Evolutionary conservation across 2,329 filamentous ascomycete species (phyloP).

Genomic region (Trichophyton benhamiae): DNA sequence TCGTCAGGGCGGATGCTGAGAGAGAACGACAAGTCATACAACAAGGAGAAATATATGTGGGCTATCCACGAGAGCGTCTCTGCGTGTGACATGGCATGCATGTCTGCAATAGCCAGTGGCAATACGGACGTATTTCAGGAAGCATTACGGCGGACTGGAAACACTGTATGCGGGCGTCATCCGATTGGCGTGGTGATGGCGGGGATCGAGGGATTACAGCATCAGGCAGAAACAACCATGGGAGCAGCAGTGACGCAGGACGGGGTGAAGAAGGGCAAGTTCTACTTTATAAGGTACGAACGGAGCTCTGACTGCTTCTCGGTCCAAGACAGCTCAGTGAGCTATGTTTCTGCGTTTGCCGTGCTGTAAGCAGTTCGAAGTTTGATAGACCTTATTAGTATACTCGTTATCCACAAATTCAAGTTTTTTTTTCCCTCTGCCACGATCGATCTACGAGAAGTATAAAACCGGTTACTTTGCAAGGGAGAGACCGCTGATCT

Average conservation of each 20-base stretch:
- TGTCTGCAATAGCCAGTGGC: conserved; percentile 72
- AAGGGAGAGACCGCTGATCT: too few species aligned
- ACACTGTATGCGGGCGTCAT: conserved; percentile 89
- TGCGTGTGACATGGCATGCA: conserved; percentile 65
- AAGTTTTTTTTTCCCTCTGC: too few species aligned
- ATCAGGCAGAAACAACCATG: conserved; percentile 14
- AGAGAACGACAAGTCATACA: conserved; percentile 21
- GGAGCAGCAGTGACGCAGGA: conserved; percentile 3
- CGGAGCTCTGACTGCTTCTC: conserved; percentile 63
- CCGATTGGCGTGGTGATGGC: conserved; percentile 91
- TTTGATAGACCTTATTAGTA: too few species aligned
- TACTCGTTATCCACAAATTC: neutral
- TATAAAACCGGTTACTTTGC: too few species aligned
- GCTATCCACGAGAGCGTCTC: conserved; percentile 77
- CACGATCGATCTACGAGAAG: too few species aligned
- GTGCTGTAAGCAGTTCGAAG: conserved; percentile 40
- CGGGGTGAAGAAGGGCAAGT: conserved; percentile 37
- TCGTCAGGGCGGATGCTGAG: conserved; percentile 20
- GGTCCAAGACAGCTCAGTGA: conserved; percentile 70
- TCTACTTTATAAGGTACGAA: conserved; percentile 77
- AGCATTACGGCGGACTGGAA: conserved; percentile 59
- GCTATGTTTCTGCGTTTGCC: conserved; percentile 88
- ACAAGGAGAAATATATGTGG: conserved; percentile 20
- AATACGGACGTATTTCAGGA: conserved; percentile 57
- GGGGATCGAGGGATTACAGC: conserved; percentile 55